Conservation (phyloP, 331 rosid species). For the Quercus lobata region DNA sequence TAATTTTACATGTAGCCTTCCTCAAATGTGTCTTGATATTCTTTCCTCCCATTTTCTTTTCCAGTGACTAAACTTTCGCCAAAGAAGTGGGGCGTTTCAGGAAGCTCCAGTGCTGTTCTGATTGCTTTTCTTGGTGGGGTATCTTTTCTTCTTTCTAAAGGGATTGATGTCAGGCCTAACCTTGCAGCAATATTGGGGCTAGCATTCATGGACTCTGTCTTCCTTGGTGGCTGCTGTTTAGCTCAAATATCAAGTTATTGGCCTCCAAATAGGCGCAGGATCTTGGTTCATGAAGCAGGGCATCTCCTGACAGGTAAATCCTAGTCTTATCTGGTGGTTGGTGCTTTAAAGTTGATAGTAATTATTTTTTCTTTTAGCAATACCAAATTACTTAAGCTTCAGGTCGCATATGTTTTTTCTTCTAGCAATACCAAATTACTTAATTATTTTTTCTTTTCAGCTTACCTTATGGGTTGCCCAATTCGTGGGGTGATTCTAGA, state of each 20-base stretch:
- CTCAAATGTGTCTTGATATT: not conserved
- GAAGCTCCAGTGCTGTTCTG: conserved; percentile 52
- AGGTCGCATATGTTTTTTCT: not conserved
- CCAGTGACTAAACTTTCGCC: conserved; percentile 83
- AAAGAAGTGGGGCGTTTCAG: conserved; percentile 94
- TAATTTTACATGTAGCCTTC: not conserved
- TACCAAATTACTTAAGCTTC: not conserved
- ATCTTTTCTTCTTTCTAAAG: conserved; percentile 76
- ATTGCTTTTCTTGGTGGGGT: conserved; percentile 68
- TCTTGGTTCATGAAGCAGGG: conserved; percentile 94
- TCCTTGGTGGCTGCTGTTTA: conserved; percentile 89
- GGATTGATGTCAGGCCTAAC: conserved; percentile 86
- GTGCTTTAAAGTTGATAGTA: not conserved
- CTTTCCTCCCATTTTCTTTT: conserved; percentile 4
- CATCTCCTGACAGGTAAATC: conserved; percentile 67
- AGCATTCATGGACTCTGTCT: conserved; percentile 65
- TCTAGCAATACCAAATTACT: not conserved
- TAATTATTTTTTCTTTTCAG: conserved; percentile 25
- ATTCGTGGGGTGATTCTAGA: conserved; percentile 92
- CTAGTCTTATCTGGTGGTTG: not conserved
- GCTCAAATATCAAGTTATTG: conserved; percentile 95
- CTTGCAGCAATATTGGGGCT: conserved; percentile 70
- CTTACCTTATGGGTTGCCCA: conserved; percentile 93
- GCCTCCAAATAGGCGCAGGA: conserved; percentile 88
- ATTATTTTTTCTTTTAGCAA: not conserved